Base-by-base conservation (phyloP, 2,329 filamentous ascomycete genomes). In the Xylaria sp. region DNA sequence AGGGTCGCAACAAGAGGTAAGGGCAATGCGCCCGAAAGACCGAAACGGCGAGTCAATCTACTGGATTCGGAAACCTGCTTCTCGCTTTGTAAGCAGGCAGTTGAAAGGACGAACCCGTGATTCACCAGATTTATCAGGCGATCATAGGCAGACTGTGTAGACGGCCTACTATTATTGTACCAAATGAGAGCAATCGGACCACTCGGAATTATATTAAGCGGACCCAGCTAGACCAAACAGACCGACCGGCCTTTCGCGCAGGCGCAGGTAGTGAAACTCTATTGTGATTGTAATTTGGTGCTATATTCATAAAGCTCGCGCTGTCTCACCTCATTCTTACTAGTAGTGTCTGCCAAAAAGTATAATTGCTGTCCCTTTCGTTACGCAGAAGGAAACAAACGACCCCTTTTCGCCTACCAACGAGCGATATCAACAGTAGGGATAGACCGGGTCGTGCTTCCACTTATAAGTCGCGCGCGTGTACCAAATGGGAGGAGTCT, bases 11-110 rank as follows among this genome's bases (percentile, higher is more conserved):
- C n/a, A 17, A 32, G 48, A 48, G 30, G 30, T 4, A 55, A 14
- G 32, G 24, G 48, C 24, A 27, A 50, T 62, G 45, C 8, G 27
- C 36, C 59, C 47, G 64, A 67, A 63, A 47, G 56, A 42, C 64
- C 64, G 61, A 67, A 65, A 17, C 64, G 61, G 67, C 57, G 61
- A 58, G 57, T 45, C 54, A 45, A 30, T 17, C 30, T 50, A 50
- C 45, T 64, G 34, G 53, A 39, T 58, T 64, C 47, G 67, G 61
- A 47, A 42, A 27, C 5, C 32, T 48, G n/a, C 57, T 36, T 54
- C 54, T 30, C 48, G 67, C 58, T 69, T 69, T 59, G 67, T 69
- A 69, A 69, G 67, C 67, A 34, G 30, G 14, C 19, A 8, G 32
- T 14, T 58, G 27, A 42, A 55, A 56, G 36, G 36, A 21, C 32